Base-by-base conservation (phyloP, 23 red algal species). In the Gracilaria vermiculophylla region DNA sequence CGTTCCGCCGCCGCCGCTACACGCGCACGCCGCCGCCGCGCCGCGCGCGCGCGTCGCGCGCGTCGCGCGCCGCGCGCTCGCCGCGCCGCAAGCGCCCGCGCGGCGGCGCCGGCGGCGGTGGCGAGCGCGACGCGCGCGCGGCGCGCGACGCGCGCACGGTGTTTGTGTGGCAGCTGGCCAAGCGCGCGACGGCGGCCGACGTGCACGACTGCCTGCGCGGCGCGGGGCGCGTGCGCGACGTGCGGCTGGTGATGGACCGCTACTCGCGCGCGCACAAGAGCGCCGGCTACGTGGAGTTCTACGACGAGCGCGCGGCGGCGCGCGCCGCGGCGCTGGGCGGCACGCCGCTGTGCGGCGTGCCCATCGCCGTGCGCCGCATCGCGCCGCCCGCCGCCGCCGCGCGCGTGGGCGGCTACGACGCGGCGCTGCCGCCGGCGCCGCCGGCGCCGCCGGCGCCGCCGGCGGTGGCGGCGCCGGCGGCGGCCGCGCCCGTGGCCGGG, bases 211-310 rank as follows among this genome's bases (percentile, higher is more conserved):
- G 83, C 1, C 91, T 95, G 57, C 72, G 55, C 27, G 54, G 49
- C 5, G 93, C 93, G 2, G 93, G 93, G 14, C 58, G 79, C 74
- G 93, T 95, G n/a, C 37, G 85, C 15, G 83, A 89, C 53, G 81
- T 95, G 39, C 74, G 76, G 11, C 69, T 95, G 11, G 86, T 95
- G 39, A 89, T 75, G 61, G 85, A 95, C 31, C 76, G 87, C 55
- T 57, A 74, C 53, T 72, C 77, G 0, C 39, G 47, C 19, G 31
- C 82, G 28, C 91, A 94, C 58, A 94, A 94, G 71, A 80, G 91
- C 29, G 73, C 81, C 3, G 85, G 79, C 20, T 95, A 95, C 53
- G 93, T 95, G 5, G 93, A 95, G 64, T 95, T 88, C 56, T 89
- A 95, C 77, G 79, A 95, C 3, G 66, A 69, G 44, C 51, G 76